Evolutionary conservation across 495 filamentous ascomycete species (phyloP).

Genomic region (Penicillium pulvis): DNA sequence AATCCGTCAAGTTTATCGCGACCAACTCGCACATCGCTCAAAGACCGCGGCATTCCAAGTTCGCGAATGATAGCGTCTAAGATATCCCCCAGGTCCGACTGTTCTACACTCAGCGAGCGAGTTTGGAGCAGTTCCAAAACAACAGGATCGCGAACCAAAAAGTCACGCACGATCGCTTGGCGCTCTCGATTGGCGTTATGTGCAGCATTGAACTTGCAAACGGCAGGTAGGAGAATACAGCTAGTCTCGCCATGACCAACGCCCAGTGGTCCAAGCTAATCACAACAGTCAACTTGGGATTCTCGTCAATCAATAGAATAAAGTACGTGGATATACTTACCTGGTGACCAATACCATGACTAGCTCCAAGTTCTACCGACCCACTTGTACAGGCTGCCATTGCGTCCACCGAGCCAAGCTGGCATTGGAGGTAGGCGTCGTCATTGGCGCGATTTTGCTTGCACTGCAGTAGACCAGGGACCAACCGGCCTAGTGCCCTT

Average conservation of each 20-base stretch:
- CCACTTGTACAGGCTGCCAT: constrained; percentile 54
- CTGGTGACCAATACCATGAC: constrained; percentile 70
- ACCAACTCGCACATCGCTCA: constrained; percentile 55
- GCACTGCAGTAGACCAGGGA: constrained; percentile 54
- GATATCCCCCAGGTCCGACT: constrained; percentile 54
- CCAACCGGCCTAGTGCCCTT: constrained; percentile 49
- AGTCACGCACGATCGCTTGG: constrained; percentile 49
- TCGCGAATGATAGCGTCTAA: constrained; percentile 57
- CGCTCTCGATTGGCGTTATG: constrained; percentile 47
- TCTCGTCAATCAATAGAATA: not conserved
- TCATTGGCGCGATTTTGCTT: constrained; percentile 45
- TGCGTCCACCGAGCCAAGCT: constrained; percentile 57
- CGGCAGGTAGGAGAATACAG: constrained; percentile 63
- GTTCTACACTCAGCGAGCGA: constrained; percentile 34
- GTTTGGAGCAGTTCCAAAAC: constrained; percentile 45
- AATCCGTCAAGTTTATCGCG: constrained; percentile 53
- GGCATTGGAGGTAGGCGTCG: constrained; percentile 52
- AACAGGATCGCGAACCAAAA: constrained; percentile 48
- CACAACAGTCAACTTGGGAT: not conserved
- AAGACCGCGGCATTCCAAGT: constrained; percentile 56
- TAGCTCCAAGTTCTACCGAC: constrained; percentile 54
- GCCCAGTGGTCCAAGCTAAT: constrained; percentile 60
- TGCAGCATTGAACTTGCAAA: constrained; percentile 60
- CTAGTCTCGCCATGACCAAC: constrained; percentile 68
- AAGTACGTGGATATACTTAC: constrained; percentile 20